A percentile compares a stretch with the other conserved stretches of the same genome.
phyloP scores from a whole-genome alignment of 257 asterid species.

The Echites panduratus region DNA sequence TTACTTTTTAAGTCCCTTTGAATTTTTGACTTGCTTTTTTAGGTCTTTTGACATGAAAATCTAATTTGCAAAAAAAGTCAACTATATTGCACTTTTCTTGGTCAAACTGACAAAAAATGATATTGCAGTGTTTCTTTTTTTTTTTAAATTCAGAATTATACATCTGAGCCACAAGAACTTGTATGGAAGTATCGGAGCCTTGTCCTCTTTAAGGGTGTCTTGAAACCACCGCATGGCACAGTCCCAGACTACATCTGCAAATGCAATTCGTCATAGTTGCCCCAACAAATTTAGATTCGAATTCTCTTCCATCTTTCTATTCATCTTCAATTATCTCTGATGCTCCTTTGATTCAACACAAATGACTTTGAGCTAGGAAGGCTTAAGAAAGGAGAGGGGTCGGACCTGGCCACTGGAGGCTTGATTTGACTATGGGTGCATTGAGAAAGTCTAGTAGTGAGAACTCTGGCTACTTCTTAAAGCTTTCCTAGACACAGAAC shows the following conservation, averaged over 20 bases:
- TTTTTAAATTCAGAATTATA: no score
- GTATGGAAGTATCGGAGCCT: conserved; percentile 69
- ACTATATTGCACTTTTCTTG: no score
- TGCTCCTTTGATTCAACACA: conserved; percentile 13
- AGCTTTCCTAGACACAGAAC: conserved; percentile 41
- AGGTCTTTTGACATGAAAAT: no score
- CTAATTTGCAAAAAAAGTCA: no score
- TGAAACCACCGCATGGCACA: conserved; percentile 89
- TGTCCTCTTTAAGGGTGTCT: conserved; percentile 87
- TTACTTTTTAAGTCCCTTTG: no score
- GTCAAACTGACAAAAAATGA: no score
- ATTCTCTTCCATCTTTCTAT: conserved; percentile 46
- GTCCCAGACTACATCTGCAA: conserved; percentile 80
- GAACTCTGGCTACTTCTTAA: conserved; percentile 48
- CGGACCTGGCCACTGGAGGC: conserved; percentile 33
- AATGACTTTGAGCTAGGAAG: conserved; percentile 20
- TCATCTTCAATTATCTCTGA: conserved; percentile 14
- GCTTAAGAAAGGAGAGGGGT: conserved; percentile 29
- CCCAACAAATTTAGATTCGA: conserved; percentile 15
- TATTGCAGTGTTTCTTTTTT: no score
- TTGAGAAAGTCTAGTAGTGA: conserved; percentile 34
- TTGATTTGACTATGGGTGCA: conserved; percentile 38
- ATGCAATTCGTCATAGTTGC: conserved; percentile 50
- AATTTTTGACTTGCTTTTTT: no score
- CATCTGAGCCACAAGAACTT: conserved; percentile 98